Evolutionary conservation across 169 alveolate genomes (phyloP), one percentile per base, ranked within the genome.

Genomic region (Plasmodium vinckei): DNA sequence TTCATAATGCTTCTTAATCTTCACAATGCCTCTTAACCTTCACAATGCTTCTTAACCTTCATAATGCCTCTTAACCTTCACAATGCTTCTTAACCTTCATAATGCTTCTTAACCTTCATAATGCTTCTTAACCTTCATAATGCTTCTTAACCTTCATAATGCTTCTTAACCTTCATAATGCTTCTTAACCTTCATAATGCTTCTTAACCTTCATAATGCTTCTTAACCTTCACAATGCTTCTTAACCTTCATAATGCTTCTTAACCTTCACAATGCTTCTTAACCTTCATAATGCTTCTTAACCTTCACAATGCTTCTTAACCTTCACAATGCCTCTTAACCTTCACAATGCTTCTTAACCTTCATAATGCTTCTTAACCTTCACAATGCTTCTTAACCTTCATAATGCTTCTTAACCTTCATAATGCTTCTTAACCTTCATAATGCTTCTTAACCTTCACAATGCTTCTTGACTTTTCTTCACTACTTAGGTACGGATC

Each of bases 401-500:
- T 13, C 59, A 49, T 12, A 21, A n/a, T n/a, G n/a, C n/a, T n/a
- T n/a, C n/a, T n/a, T n/a, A n/a, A n/a, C n/a, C n/a, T n/a, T n/a
- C n/a, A n/a, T n/a, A n/a, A n/a, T n/a, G n/a, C n/a, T n/a, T n/a
- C n/a, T n/a, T n/a, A n/a, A n/a, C n/a, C n/a, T n/a, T n/a, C n/a
- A n/a, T 1, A 21, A 21, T 1, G 0, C 1, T 21, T 21, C 25
- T 0, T 21, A 21, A 21, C 1, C 2, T 49, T 13, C 59, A 49
- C 59, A 21, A 21, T 1, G 3, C 0, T 49, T 5, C 10, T 13
- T 51, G 19, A 3, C 6, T 13, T 5, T 17, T 25, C 42, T 10
- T 13, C 25, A 5, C 23, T 33, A 21, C 56, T 7, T 33, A 75
- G 88, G 88, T 17, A 23, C 73, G 13, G 88, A 75, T 25, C 88